Base-by-base conservation (phyloP, 257 asterid species). In the Eustoma russellianum region DNA sequence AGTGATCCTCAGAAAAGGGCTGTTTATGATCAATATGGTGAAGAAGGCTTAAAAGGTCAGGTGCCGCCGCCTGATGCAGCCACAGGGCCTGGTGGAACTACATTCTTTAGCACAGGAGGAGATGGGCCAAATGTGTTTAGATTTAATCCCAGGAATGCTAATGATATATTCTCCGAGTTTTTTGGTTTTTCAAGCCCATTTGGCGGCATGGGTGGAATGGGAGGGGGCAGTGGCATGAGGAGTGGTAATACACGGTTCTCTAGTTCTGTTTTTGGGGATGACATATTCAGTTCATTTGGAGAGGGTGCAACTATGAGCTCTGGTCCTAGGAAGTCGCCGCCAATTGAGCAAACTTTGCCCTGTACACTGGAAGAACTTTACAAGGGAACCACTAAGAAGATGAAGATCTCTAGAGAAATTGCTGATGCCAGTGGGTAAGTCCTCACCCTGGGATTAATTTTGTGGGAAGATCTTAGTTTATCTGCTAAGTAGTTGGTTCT, bases 21-120 rank as follows among this genome's bases (percentile, higher is more conserved):
- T n/a, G 43, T 89, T 5, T 89, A 89, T 59, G 94, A 89, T 52
- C 93, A 85, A 59, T 89, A 81, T 14, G 97, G 95, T 12, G 97
- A 89, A 74, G 97, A 89, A 71, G 95, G 95, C 6, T 76, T 85
- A 5, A 89, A 89, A 66, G 97, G 94, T 3, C 88, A 80, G 70
- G 80, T 77, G 63, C 97, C 97, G 48, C 86, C 95, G 3, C 95
- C 83, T 1, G 80, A 57, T 17, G 62, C 57, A 2, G 62, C 57
- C 1, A 62, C 66, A 17, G 93, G 89, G 9, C 70, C 72, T 13
- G 88, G 86, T 33, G 94, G 95, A 0, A 68, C 85, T 9, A 66
- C 97, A 3, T 85, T 53, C 74, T 89, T 79, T 74, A 88, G 77
- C 44, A 56, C 90, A 1, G 94, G 92, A 19, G 95, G 94, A 19